These are phyloP conservation scores for Ophiostoma quercus DNA, from an alignment of 2,329 filamentous ascomycete genomes.

Conservation along the genomic window DNA sequence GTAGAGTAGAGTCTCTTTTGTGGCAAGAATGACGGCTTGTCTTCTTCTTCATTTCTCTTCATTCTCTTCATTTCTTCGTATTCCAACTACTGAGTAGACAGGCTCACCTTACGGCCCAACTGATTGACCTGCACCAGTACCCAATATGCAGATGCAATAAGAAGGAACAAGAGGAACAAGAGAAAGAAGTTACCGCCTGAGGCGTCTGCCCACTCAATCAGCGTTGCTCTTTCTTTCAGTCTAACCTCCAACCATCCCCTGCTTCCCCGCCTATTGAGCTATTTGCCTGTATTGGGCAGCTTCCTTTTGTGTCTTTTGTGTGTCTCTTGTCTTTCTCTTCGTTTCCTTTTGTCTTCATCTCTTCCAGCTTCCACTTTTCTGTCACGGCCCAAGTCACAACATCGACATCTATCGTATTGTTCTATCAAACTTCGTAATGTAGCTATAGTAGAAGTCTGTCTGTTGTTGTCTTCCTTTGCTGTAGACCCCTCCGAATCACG, in stretches of 20 bases:
- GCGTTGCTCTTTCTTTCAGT: background rate
- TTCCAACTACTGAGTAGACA: no score
- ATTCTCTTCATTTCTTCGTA: background rate
- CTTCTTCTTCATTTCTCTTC: background rate
- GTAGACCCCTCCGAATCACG: constrained; percentile 9
- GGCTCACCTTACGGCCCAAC: background rate
- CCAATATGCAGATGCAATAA: background rate
- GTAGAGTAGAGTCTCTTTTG: constrained; percentile 5
- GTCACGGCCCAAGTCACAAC: background rate
- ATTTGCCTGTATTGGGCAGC: background rate
- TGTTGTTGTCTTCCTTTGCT: no score
- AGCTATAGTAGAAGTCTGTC: no score
- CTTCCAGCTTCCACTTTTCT: background rate
- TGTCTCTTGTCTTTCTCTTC: background rate
- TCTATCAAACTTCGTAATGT: no score
- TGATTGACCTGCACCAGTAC: background rate
- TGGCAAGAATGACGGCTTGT: background rate
- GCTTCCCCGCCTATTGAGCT: background rate
- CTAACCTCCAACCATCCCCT: background rate
- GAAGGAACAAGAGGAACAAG: background rate
- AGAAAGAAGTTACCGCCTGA: background rate
- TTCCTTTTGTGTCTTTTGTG: background rate
- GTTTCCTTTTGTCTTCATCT: background rate
- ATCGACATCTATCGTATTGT: background rate
- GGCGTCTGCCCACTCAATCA: constrained; percentile 8